Conservation (phyloP, 2,329 filamentous ascomycete species). For the Penicillium sp. region DNA sequence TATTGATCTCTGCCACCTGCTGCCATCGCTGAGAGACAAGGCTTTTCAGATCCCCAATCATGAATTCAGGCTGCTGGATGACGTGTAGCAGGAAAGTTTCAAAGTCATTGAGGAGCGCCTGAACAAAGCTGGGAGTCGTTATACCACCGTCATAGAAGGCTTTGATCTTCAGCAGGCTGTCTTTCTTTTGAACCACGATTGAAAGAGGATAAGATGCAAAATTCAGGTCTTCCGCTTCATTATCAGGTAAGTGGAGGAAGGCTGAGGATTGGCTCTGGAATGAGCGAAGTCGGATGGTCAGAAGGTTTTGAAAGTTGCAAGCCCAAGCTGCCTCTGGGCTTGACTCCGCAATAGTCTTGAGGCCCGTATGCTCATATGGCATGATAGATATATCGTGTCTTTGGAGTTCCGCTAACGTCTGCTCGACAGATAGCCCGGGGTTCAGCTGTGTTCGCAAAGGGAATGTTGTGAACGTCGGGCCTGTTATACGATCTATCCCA, state of each 20-base stretch:
- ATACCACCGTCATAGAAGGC: neutral
- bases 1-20: neutral
- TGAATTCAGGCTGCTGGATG: neutral
- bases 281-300: constrained; percentile 1
- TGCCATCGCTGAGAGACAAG: neutral
- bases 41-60: neutral
- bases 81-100: neutral
- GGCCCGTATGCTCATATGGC: neutral
- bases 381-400: neutral
- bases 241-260: neutral
- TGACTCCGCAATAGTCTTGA: neutral
- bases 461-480: constrained; percentile 41
- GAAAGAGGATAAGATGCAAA: constrained; percentile 1
- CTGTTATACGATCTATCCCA: constrained; percentile 39
- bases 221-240: neutral
- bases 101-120: neutral
- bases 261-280: neutral
- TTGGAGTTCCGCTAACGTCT: neutral
- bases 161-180: neutral
- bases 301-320: constrained; percentile 6
- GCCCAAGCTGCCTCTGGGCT: constrained; percentile 4
- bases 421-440: neutral
- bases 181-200: neutral
- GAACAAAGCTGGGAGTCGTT: neutral
- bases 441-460: constrained; percentile 34